These are phyloP conservation scores for Zoysia pacifica DNA, from an alignment of 176 grass and related monocot species.

Conservation along the genomic window DNA sequence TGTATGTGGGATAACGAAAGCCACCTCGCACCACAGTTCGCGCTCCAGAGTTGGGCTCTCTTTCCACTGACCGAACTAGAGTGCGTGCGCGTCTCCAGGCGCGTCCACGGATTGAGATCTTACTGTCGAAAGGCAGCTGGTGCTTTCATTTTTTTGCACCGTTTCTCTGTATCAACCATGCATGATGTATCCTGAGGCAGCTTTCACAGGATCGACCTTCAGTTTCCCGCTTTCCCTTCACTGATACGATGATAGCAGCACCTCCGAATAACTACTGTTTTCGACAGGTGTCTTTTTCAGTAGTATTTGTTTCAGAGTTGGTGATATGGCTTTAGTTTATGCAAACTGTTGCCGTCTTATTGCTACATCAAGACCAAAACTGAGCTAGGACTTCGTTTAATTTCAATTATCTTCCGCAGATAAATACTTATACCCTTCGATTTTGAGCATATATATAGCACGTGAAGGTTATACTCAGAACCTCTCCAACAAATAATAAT, in stretches of 20 bases:
- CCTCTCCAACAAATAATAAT: neutral
- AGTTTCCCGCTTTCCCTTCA: neutral
- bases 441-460: conserved; percentile 19
- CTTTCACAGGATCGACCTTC: conserved; percentile 23
- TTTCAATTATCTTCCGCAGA: neutral
- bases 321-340: neutral
- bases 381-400: neutral
- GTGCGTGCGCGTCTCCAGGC: conserved; percentile 21
- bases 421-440: neutral
- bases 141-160: neutral
- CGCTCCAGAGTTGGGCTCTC: neutral
- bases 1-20: conserved; percentile 32
- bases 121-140: neutral
- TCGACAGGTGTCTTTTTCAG: neutral
- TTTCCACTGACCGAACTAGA: conserved; percentile 21
- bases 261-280: neutral
- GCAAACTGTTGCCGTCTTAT: neutral
- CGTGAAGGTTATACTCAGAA: conserved; percentile 8
- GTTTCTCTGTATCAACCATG: neutral
- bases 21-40: conserved; percentile 21
- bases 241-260: neutral
- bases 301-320: neutral
- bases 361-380: neutral
- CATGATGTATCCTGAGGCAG: neutral
- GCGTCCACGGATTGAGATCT: conserved; percentile 22